These are phyloP conservation scores for Diaporthe citrichinensis DNA, from an alignment of 2,329 filamentous ascomycete genomes.

Conservation along the genomic window DNA sequence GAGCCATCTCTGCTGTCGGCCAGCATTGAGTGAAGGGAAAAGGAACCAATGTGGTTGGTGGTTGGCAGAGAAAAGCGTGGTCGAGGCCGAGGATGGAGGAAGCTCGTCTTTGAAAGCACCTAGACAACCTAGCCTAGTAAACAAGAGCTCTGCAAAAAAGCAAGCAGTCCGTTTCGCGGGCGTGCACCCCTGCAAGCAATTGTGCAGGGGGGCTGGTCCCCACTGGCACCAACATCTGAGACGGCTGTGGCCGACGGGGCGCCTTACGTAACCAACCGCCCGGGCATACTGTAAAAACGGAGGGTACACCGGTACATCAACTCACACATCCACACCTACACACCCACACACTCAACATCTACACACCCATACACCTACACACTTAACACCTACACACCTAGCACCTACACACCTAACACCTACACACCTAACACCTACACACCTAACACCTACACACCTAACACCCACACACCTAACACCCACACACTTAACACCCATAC, in stretches of 20 bases:
- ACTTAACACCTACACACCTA: too few relatives aligned
- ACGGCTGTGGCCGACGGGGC: not conserved
- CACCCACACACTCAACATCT: too few relatives aligned
- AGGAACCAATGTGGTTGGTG: not conserved
- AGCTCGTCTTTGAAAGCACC: not conserved
- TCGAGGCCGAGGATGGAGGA: constrained; percentile 13
- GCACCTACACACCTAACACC: too few relatives aligned
- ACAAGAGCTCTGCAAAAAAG: constrained; percentile 41
- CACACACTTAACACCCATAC: too few relatives aligned
- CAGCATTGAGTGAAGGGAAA: constrained; percentile 57
- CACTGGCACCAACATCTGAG: not conserved
- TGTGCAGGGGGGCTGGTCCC: not conserved
- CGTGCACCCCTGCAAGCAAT: constrained; percentile 3
- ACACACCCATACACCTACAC: too few relatives aligned
- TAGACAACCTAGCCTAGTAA: constrained; percentile 27
- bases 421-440: too few relatives aligned
- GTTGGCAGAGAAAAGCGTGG: constrained; percentile 8
- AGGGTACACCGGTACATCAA: too few relatives aligned
- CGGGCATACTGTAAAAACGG: too few relatives aligned
- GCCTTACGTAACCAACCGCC: constrained; percentile 27
- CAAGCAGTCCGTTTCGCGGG: constrained; percentile 9
- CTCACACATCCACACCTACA: too few relatives aligned
- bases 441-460: too few relatives aligned
- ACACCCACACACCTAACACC: too few relatives aligned
- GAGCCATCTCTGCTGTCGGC: constrained; percentile 64